Conservation (phyloP, 352 stramenopile species). For the Phytophthora megakarya region DNA sequence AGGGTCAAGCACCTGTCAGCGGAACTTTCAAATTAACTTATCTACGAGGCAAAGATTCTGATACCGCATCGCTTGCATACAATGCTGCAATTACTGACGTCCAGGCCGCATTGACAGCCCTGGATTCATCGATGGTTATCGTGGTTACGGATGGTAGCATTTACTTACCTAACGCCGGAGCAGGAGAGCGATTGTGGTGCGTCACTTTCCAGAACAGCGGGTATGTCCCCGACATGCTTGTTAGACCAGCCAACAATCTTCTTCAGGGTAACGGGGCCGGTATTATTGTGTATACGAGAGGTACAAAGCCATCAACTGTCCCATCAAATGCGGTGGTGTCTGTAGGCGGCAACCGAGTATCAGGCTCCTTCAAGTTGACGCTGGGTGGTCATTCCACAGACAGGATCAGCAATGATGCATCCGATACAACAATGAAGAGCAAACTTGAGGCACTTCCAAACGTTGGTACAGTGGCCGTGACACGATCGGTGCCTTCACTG, state of each 20-base stretch:
- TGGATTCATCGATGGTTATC: conserved; percentile 85
- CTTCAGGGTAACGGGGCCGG: conserved; percentile 89
- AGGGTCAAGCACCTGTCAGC: conserved; percentile 89
- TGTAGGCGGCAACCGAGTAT: conserved; percentile 87
- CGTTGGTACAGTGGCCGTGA: conserved; percentile 90
- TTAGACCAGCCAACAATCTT: conserved; percentile 75
- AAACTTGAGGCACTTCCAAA: conserved; percentile 93
- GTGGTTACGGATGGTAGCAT: conserved; percentile 69
- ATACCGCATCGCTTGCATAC: conserved; percentile 76
- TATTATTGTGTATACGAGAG: conserved; percentile 82
- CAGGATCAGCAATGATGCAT: conserved; percentile 92
- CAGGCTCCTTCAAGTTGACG: conserved; percentile 87
- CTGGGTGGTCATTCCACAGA: conserved; percentile 90
- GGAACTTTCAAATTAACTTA: conserved; percentile 93
- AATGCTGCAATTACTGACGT: conserved; percentile 51
- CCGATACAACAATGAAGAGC: conserved; percentile 91
- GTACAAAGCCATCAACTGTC: too few species aligned
- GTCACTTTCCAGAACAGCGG: conserved; percentile 93
- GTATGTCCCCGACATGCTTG: conserved; percentile 86
- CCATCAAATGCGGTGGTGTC: conserved; percentile 47
- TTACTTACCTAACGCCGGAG: conserved; percentile 45
- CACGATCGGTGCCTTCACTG: conserved; percentile 78
- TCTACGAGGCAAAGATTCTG: conserved; percentile 67
- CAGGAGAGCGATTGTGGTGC: conserved; percentile 76
- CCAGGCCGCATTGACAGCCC: conserved; percentile 66